These are phyloP conservation scores for Aspergillus tanneri DNA, from an alignment of 2,329 filamentous ascomycete species.

Conservation along the genomic window DNA sequence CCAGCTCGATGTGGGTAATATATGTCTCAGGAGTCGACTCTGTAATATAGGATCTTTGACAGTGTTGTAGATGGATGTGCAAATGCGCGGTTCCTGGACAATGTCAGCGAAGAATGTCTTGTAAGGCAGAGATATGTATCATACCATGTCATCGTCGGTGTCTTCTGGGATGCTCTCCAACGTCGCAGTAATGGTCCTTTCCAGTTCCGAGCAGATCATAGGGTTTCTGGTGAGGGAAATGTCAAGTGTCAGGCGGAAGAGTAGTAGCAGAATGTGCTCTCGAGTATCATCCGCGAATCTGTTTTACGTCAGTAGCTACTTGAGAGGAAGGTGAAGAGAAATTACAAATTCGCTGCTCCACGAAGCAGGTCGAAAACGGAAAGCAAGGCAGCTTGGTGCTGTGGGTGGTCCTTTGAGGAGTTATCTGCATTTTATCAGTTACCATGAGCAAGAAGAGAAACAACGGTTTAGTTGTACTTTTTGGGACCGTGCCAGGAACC, in stretches of 20 bases:
- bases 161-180: slow-evolving; percentile 27
- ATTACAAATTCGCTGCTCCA: slow-evolving; percentile 33
- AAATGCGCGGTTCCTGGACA: slow-evolving; percentile 31
- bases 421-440: slow-evolving; percentile 13
- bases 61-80: slow-evolving; percentile 29
- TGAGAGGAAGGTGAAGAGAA: neutral
- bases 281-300: slow-evolving; percentile 37
- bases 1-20: slow-evolving; percentile 37
- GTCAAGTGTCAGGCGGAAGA: slow-evolving; percentile 42
- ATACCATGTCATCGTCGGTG: slow-evolving; percentile 25
- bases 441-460: neutral
- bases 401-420: slow-evolving; percentile 13
- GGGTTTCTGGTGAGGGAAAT: slow-evolving; percentile 30
- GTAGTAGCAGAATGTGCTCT: slow-evolving; percentile 31
- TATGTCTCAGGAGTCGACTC: slow-evolving; percentile 41
- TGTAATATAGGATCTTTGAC: slow-evolving; percentile 42
- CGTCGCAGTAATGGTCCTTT: slow-evolving; percentile 34
- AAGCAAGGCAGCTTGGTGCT: slow-evolving; percentile 26
- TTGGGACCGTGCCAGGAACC: slow-evolving; percentile 23
- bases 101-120: slow-evolving; percentile 13
- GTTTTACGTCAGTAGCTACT: slow-evolving; percentile 12
- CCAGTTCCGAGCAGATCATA: slow-evolving; percentile 32
- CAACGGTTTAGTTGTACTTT: slow-evolving; percentile 20
- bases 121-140: neutral
- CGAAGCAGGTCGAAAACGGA: slow-evolving; percentile 37